Base-by-base conservation (phyloP, 2,329 filamentous ascomycete genomes). In the Alternaria longipes region DNA sequence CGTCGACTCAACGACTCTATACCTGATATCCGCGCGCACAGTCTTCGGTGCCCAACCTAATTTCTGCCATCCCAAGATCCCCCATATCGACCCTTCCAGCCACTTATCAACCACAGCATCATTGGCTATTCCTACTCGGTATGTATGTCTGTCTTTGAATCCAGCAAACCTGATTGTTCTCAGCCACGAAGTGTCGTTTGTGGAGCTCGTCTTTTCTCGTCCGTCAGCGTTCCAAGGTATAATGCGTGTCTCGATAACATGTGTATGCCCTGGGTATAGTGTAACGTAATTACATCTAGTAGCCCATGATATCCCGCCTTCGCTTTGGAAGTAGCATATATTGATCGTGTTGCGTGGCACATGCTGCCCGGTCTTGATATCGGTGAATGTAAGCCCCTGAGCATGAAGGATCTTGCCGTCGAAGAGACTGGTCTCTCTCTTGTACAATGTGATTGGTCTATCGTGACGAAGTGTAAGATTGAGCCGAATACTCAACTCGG, bases 341-440 rank as follows among this genome's bases (percentile, higher is more conserved):
- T 50, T 14, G 11, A 30, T 50, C 6, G 24, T 55, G 36, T 49
- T 50, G 9, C 52, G 52, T 14, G 41, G 51, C 51, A 55, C 22
- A 6, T 9, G 51, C 22, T 55, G 34, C 5, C 51, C 44, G 16
- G 51, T 36, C 32, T 55, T 26, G 5, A 20, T 32, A 38, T 59
- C 46, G 50, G 36, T 50, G 36, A 59, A 59, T 9, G 56, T 55
- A 32, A 59, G 36, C 9, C 51, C 51, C 24, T n/a, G 22, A 9
- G 34, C 14, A 16, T 50, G 12, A 5, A 49, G 36, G 3, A 38
- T 26, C 5, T 55, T 59, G 14, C 42, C 42, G 26, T 59, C 42
- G 51, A 59, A 59, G 14, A 59, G 56, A 32, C 26, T 14, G 6
- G 44, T 42, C 4, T 38, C 49, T 14, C 26, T 22, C 28, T 28